Evolutionary conservation across 2,329 filamentous ascomycete species (phyloP).

Genomic region (Periconia macrospinosa): DNA sequence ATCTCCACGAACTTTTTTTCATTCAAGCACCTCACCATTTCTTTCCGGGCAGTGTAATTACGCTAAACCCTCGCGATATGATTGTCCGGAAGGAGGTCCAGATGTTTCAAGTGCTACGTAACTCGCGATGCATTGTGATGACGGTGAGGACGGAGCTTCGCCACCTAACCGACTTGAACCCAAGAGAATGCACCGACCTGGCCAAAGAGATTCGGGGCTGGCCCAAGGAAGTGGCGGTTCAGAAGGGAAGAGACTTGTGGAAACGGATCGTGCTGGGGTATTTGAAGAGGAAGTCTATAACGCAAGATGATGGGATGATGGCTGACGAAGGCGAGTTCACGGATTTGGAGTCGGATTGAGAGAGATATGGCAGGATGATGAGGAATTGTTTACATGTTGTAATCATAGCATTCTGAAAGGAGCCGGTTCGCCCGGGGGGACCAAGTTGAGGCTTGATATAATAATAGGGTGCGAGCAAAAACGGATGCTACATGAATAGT

Average conservation of each 20-base stretch:
- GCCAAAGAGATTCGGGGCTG: slow-evolving; percentile 25
- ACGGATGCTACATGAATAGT: no score
- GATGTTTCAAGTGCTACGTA: slow-evolving; percentile 51
- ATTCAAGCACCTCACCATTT: slow-evolving; percentile 45
- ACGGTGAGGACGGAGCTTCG: slow-evolving; percentile 53
- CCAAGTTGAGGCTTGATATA: no score
- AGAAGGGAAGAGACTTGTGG: slow-evolving; percentile 33
- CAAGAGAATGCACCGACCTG: slow-evolving; percentile 10
- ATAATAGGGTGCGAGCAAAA: no score
- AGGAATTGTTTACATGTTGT: not conserved
- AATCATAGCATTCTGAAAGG: no score
- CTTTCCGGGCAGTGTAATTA: slow-evolving; percentile 25
- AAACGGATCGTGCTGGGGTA: slow-evolving; percentile 19
- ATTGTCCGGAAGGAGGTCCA: slow-evolving; percentile 54
- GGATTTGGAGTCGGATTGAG: not conserved
- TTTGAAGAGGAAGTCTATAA: slow-evolving; percentile 12
- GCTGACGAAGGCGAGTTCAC: not conserved
- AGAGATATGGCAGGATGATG: not conserved
- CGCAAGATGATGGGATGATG: slow-evolving; percentile 6
- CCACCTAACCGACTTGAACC: slow-evolving; percentile 15
- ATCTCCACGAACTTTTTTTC: slow-evolving; percentile 49
- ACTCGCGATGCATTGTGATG: slow-evolving; percentile 51
- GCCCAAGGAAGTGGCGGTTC: slow-evolving; percentile 21
- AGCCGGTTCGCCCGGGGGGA: no score
- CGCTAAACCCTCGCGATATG: slow-evolving; percentile 43